phyloP scores from a whole-genome alignment of 176 grass and related monocot genomes.

The Triticum monococcum region DNA sequence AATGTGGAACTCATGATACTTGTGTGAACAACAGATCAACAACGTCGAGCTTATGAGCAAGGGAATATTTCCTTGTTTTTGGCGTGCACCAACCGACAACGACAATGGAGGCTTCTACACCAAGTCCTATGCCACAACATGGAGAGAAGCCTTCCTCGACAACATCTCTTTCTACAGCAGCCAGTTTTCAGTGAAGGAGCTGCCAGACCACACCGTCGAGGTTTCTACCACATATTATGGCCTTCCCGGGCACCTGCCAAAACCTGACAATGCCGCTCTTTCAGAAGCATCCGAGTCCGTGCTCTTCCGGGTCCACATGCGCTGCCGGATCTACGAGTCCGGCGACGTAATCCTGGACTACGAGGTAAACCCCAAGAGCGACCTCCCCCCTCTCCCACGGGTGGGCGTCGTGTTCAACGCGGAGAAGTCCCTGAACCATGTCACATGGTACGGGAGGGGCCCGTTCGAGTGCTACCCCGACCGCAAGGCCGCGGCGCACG shows the following conservation, averaged over 20 bases:
- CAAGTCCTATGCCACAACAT: conserved; percentile 56
- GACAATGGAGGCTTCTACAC: conserved; percentile 69
- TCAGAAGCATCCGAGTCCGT: conserved; percentile 23
- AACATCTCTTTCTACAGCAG: conserved; percentile 51
- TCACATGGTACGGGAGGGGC: conserved; percentile 69
- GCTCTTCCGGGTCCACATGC: conserved; percentile 45
- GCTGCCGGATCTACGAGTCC: conserved; percentile 55
- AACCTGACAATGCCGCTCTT: conserved; percentile 24
- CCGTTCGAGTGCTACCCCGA: conserved; percentile 96
- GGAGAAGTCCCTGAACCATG: conserved; percentile 52
- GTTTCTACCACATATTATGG: conserved; percentile 54
- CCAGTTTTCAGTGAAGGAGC: conserved; percentile 59
- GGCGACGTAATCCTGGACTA: conserved; percentile 71
- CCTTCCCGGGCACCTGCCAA: conserved; percentile 40
- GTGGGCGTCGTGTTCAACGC: conserved; percentile 67
- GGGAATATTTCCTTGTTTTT: conserved; percentile 84
- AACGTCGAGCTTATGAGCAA: conserved; percentile 54
- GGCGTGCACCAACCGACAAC: conserved; percentile 87
- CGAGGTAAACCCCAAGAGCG: conserved; percentile 58
- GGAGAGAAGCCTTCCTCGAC: conserved; percentile 66
- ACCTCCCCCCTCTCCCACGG: conserved; percentile 82
- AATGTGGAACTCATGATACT: not conserved
- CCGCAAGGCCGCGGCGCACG: conserved; percentile 70
- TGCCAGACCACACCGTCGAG: conserved; percentile 45
- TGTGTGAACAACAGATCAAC: conserved; percentile 47